A percentile compares a stretch with the other conserved stretches of the same genome.
These are phyloP conservation scores for Bolboschoenoplectus hybrid DNA, from an alignment of 202 grass and related monocot species.

Conservation along the genomic window DNA sequence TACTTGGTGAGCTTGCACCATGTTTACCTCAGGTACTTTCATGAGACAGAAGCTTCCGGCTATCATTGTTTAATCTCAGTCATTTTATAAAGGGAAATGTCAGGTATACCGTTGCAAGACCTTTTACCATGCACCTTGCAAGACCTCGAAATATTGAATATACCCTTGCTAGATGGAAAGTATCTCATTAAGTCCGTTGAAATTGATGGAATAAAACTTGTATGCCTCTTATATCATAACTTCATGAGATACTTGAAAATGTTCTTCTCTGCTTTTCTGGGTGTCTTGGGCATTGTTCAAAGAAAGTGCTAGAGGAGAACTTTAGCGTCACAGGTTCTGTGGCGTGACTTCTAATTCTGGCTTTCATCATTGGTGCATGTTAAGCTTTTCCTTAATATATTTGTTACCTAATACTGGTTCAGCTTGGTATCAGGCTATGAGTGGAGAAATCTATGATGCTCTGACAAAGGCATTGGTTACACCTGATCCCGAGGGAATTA, in stretches of 20 bases:
- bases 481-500: constrained; percentile 55
- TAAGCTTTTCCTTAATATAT: constrained; percentile 38
- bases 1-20: constrained; percentile 68
- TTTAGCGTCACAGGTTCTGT: not conserved
- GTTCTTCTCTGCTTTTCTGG: not conserved
- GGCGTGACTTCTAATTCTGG: not conserved
- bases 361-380: constrained; percentile 2
- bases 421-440: constrained; percentile 56
- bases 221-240: not conserved
- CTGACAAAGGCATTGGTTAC: constrained; percentile 62
- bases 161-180: not conserved
- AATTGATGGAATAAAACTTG: not conserved
- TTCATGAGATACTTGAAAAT: not conserved
- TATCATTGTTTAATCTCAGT: constrained; percentile 1
- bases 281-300: not conserved
- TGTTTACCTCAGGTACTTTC: constrained; percentile 72
- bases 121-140: not conserved
- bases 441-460: constrained; percentile 68
- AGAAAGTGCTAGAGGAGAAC: not conserved
- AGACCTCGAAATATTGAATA: not conserved
- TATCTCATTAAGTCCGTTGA: not conserved
- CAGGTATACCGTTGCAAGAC: not conserved
- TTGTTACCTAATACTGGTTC: constrained; percentile 37
- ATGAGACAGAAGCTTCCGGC: not conserved
- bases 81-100: not conserved